Base-by-base conservation (phyloP, 805 yeast species). In the Sugiyamaella boreocaroliniensis region DNA sequence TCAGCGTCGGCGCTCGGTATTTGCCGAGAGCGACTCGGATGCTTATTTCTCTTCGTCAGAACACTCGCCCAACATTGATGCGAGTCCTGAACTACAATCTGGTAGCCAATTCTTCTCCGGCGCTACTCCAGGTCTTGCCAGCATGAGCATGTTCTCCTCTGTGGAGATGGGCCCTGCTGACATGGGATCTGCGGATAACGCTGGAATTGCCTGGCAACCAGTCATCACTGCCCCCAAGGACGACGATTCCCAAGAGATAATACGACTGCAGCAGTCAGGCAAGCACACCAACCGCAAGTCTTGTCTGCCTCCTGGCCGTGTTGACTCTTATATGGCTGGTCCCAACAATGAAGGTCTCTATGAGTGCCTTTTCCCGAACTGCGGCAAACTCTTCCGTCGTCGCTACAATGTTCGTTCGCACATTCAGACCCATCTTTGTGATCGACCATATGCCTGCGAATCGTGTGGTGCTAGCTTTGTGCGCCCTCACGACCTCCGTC, bases 371-470 rank as follows among this genome's bases (percentile, higher is more conserved):
- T 92, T 75, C 68, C 79, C 85, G 14, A 76, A 76, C 51, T 93
- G 99, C 70, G 85, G 86, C 9, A 89, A 93, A 69, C 72, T 77
- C 51, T 92, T 93, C 69, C 82, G 89, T 7, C 76, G 99, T 64
- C 76, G 96, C 46, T 95, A 95, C 69, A 93, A 93, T 63, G 88
- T 89, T 11, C 75, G 98, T 56, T 88, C 97, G 0, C 99, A 93
- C 68, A 90, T 93, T 52, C 99, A 93, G 67, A 93, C 99, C 0
- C 99, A 93, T 73, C 71, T 93, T 48, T 83, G 92, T 66, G 99
- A 95, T 67, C 75, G 97, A 57, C 99, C 99, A 0, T 92, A 88
- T 69, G 72, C 77, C 0, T 93, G 99, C 71, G 75, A 73, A 41
- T 59, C 56, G 44, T 93, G 99, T 68, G 77, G 80, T 3, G 87